A percentile compares a stretch with the other conserved stretches of the same genome.
phyloP scores from a whole-genome alignment of 129 eudicot species.

The Calendula officinalis region DNA sequence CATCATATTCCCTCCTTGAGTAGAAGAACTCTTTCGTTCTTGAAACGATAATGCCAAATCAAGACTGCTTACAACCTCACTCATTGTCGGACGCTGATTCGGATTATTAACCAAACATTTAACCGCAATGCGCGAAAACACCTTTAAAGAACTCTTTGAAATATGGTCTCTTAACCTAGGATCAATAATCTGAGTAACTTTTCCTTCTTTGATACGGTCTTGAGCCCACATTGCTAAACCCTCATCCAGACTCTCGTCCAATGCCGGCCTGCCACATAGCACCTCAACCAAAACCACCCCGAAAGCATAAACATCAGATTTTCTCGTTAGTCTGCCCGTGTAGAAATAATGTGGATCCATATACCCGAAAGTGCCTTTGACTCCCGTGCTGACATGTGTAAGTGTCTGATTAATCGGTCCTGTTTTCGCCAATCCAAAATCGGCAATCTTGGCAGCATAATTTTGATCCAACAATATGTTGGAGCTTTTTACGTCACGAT shows the following conservation, averaged over 20 bases:
- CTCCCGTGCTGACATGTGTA: constrained; percentile 8
- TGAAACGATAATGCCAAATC: background rate
- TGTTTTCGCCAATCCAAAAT: constrained; percentile 11
- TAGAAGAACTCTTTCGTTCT: background rate
- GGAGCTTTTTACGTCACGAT: constrained; percentile 7
- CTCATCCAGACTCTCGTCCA: constrained; percentile 7
- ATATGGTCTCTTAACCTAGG: background rate
- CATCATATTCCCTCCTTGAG: background rate
- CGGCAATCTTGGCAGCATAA: constrained; percentile 3
- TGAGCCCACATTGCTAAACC: constrained; percentile 12
- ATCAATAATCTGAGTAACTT: background rate
- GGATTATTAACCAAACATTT: background rate
- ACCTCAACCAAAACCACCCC: constrained; percentile 7
- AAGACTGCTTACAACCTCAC: constrained; percentile 10
- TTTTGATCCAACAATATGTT: constrained; percentile 16
- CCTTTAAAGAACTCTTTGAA: constrained; percentile 4
- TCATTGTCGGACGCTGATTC: constrained; percentile 1
- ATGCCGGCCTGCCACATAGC: constrained; percentile 11
- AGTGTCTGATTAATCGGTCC: constrained; percentile 4
- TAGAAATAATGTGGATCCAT: constrained; percentile 14
- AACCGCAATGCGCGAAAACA: background rate
- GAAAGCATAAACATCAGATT: constrained; percentile 9
- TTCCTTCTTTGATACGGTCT: constrained; percentile 5
- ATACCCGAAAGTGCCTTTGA: constrained; percentile 14
- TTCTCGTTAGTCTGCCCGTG: background rate